Evolutionary conservation across 2,329 filamentous ascomycete genomes (phyloP).

Genomic region (Dothistroma pini): DNA sequence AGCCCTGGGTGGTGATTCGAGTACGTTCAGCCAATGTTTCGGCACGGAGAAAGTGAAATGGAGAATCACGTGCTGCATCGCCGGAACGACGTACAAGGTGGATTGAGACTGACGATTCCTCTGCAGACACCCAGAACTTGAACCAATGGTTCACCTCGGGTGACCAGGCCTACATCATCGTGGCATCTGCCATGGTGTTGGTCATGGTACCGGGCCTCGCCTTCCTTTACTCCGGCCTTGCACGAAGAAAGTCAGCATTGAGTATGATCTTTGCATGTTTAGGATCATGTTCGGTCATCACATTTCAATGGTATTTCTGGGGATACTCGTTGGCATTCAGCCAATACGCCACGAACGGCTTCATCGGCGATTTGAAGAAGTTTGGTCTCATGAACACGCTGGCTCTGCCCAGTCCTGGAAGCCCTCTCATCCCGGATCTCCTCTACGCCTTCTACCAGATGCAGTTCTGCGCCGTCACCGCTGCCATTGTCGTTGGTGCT

Average conservation of each 20-base stretch:
- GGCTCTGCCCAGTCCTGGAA: conserved; percentile 80
- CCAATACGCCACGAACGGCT: conserved; percentile 73
- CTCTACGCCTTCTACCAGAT: conserved; percentile 97
- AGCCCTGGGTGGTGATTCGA: conserved; percentile 69
- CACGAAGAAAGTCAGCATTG: conserved; percentile 94
- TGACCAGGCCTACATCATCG: conserved; percentile 89
- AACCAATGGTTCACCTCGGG: conserved; percentile 95
- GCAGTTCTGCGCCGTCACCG: conserved; percentile 95
- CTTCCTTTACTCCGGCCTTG: conserved; percentile 95
- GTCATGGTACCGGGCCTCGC: conserved; percentile 96
- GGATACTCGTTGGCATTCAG: conserved; percentile 95
- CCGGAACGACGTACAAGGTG: conserved; percentile 8
- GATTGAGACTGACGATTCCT: conserved; percentile 7
- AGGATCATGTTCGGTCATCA: conserved; percentile 84
- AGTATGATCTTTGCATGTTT: conserved; percentile 98
- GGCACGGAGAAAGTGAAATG: background rate
- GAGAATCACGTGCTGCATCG: conserved; percentile 13
- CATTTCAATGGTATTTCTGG: conserved; percentile 99
- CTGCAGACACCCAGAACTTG: conserved; percentile 72
- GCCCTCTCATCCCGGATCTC: conserved; percentile 80
- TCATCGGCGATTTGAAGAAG: conserved; percentile 84
- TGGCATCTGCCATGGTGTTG: conserved; percentile 87
- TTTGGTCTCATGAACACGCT: conserved; percentile 86
- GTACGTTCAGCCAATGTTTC: conserved; percentile 51
- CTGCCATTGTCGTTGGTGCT: conserved; percentile 84